phyloP scores from a whole-genome alignment of 345 rosid species.

The Isatis tinctoria region DNA sequence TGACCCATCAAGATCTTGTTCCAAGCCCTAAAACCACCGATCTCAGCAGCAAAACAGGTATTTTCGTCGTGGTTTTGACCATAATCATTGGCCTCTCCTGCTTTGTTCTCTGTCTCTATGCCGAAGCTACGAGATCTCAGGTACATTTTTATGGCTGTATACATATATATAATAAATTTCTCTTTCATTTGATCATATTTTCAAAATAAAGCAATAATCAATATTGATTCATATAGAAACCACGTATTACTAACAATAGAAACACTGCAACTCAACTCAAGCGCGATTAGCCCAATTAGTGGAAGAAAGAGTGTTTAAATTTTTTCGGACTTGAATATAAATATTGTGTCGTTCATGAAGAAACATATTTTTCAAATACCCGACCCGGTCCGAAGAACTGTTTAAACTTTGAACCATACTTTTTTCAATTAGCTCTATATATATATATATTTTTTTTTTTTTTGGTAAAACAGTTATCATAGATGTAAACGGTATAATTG shows the following conservation, averaged over 20 bases:
- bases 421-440: too few relatives aligned
- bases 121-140: conserved; percentile 90
- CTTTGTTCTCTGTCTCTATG: conserved; percentile 77
- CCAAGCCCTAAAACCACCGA: conserved; percentile 49
- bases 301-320: too few relatives aligned
- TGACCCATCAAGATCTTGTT: conserved; percentile 85
- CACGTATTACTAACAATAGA: too few relatives aligned
- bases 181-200: background rate
- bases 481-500: too few relatives aligned
- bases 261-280: background rate
- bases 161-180: background rate
- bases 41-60: conserved; percentile 69
- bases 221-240: background rate
- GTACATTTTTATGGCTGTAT: conserved; percentile 38
- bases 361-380: background rate
- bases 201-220: background rate
- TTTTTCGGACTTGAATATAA: background rate
- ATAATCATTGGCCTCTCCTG: conserved; percentile 65
- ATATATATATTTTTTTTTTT: too few relatives aligned
- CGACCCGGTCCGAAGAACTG: background rate
- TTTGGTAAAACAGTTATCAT: too few relatives aligned
- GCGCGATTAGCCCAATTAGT: background rate
- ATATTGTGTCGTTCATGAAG: background rate
- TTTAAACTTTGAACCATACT: background rate
- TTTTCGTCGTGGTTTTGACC: conserved; percentile 45